Conservation (phyloP, 2,329 filamentous ascomycete species). For the Aspergillus pseudoviridinutans region DNA sequence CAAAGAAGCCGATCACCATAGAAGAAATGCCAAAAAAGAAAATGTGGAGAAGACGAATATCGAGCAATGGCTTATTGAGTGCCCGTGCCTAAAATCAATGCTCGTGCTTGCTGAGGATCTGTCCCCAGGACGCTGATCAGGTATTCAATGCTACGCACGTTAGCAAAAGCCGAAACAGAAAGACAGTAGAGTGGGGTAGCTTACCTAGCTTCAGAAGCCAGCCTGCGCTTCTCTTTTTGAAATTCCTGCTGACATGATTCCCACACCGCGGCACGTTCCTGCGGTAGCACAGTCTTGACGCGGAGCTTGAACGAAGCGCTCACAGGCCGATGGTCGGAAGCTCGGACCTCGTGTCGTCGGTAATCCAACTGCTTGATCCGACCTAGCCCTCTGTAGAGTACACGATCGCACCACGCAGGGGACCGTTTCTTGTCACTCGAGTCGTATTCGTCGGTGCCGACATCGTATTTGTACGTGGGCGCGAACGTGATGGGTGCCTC, state of each 20-base stretch:
- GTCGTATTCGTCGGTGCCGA: slow-evolving; percentile 91
- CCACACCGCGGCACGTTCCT: slow-evolving; percentile 63
- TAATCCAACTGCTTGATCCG: slow-evolving; percentile 87
- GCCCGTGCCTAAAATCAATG: slow-evolving; percentile 34
- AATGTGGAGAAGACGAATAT: slow-evolving; percentile 4
- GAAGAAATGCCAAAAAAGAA: slow-evolving; percentile 5
- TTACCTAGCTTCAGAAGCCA: slow-evolving; percentile 74
- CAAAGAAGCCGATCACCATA: background rate
- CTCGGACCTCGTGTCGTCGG: slow-evolving; percentile 78
- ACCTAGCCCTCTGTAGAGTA: slow-evolving; percentile 79
- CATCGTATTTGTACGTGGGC: slow-evolving; percentile 98
- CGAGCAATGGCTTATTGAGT: slow-evolving; percentile 8
- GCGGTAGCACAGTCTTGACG: slow-evolving; percentile 74
- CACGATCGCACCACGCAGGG: slow-evolving; percentile 92
- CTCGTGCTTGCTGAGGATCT: slow-evolving; percentile 50
- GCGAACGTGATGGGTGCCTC: slow-evolving; percentile 88
- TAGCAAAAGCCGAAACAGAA: slow-evolving; percentile 1
- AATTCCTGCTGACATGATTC: slow-evolving; percentile 72
- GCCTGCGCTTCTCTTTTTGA: slow-evolving; percentile 64
- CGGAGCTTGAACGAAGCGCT: slow-evolving; percentile 78
- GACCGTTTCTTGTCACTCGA: slow-evolving; percentile 90
- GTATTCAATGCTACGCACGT: slow-evolving; percentile 55
- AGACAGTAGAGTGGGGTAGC: slow-evolving; percentile 32
- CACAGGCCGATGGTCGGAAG: slow-evolving; percentile 91
- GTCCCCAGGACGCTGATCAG: slow-evolving; percentile 60